A percentile compares a stretch with the other conserved stretches of the same genome.
Evolutionary conservation across 1,139 yeast species (phyloP).

Genomic region (Yamadazyma atmosphaerica): DNA sequence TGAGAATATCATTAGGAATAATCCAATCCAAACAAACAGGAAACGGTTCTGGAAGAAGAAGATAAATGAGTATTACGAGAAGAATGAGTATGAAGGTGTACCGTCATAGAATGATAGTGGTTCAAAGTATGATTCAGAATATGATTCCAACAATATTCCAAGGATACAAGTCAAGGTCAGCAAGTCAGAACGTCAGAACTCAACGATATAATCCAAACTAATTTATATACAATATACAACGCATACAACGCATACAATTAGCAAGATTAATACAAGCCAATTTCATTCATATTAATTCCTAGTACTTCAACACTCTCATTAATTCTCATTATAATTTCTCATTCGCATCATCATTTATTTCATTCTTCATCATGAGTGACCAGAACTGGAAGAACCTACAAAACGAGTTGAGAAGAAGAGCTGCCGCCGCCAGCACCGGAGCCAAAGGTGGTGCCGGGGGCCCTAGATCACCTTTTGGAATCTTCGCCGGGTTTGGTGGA

Average conservation of each 20-base stretch:
- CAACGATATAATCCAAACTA: no score
- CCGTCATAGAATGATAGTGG: conserved; percentile 31
- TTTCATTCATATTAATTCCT: no score
- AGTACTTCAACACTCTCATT: no score
- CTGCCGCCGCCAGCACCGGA: conserved; percentile 37
- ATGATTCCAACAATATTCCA: no score
- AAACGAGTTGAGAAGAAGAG: conserved; percentile 64
- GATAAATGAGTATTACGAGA: conserved; percentile 36
- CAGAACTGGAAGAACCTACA: conserved; percentile 70
- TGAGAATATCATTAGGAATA: conserved; percentile 33
- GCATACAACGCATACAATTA: no score
- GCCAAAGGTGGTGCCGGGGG: conserved; percentile 23
- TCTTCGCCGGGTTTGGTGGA: conserved; percentile 81
- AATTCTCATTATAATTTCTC: no score
- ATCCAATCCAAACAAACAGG: conserved; percentile 44
- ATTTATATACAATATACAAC: no score
- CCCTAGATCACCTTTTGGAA: conserved; percentile 55
- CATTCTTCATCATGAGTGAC: conserved; percentile 36
- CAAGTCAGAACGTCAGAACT: no score
- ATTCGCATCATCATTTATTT: not conserved
- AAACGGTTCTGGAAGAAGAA: conserved; percentile 41
- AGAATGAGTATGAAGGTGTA: conserved; percentile 46
- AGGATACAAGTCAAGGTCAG: no score
- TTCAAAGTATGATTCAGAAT: not conserved
- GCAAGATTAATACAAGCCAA: no score